Conservation (phyloP, 331 rosid species). For the Phaseolus coccineus region DNA sequence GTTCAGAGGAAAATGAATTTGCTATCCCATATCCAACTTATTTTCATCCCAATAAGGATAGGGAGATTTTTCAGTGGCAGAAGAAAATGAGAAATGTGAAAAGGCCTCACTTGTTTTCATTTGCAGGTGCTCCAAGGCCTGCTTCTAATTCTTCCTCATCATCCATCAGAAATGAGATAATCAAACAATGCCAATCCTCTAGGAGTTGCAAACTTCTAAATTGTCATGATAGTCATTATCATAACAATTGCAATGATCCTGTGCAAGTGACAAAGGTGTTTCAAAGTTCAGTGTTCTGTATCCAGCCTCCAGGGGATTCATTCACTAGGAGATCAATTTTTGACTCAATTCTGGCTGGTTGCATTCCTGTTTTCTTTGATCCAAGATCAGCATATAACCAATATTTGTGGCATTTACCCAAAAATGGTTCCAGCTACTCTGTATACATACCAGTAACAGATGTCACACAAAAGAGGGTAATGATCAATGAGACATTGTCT, state of each 20-base stretch:
- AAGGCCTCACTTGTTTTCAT: slow-evolving; percentile 62
- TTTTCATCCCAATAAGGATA: slow-evolving; percentile 60
- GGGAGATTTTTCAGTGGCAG: slow-evolving; percentile 57
- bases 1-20: slow-evolving; percentile 55
- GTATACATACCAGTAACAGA: slow-evolving; percentile 47
- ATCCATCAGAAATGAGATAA: slow-evolving; percentile 47
- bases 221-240: slow-evolving; percentile 29
- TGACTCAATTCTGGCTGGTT: slow-evolving; percentile 68
- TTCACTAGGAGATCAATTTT: slow-evolving; percentile 66
- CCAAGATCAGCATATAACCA: slow-evolving; percentile 61
- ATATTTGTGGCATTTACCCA: slow-evolving; percentile 70
- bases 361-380: slow-evolving; percentile 71
- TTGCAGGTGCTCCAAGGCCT: slow-evolving; percentile 68
- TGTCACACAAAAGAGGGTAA: slow-evolving; percentile 41
- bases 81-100: slow-evolving; percentile 49
- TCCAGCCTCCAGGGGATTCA: slow-evolving; percentile 75
- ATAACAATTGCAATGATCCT: slow-evolving; percentile 49
- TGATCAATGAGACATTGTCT: slow-evolving; percentile 50
- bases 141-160: slow-evolving; percentile 4
- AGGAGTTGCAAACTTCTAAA: slow-evolving; percentile 51
- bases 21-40: slow-evolving; percentile 74
- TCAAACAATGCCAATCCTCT: slow-evolving; percentile 56
- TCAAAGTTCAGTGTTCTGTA: slow-evolving; percentile 59
- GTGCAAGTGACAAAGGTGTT: slow-evolving; percentile 47
- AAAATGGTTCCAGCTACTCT: slow-evolving; percentile 49